phyloP scores from a whole-genome alignment of 345 rosid genomes.

The Eutrema japonicum region DNA sequence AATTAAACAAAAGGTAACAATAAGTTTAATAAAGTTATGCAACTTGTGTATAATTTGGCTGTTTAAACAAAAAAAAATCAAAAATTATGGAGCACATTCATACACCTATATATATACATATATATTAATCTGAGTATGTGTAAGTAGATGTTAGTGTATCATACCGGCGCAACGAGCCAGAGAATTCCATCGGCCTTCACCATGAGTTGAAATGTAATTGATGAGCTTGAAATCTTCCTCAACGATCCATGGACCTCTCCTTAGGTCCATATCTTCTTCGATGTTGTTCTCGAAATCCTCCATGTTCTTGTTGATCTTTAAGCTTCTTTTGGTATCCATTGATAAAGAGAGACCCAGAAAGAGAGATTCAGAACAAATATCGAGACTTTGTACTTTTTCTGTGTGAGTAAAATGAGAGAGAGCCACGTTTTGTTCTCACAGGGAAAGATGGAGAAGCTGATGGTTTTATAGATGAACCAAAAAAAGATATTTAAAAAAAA shows the following conservation, averaged over 20 bases:
- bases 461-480: slow-evolving; percentile 36
- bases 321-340: slow-evolving; percentile 54
- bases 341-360: slow-evolving; percentile 34
- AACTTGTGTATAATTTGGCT: slow-evolving; percentile 31
- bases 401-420: not conserved
- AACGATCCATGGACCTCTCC: slow-evolving; percentile 91
- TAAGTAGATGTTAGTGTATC: slow-evolving; percentile 10
- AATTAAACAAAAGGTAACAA: slow-evolving; percentile 34
- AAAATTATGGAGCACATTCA: not conserved
- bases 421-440: slow-evolving; percentile 17
- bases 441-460: slow-evolving; percentile 32
- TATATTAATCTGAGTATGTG: not conserved
- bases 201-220: slow-evolving; percentile 75
- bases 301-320: slow-evolving; percentile 33
- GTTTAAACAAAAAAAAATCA: not conserved
- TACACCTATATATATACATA: not conserved
- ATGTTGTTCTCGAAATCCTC: slow-evolving; percentile 28
- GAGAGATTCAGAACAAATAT: slow-evolving; percentile 37
- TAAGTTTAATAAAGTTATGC: not conserved
- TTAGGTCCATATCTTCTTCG: slow-evolving; percentile 66
- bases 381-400: slow-evolving; percentile 24
- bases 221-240: slow-evolving; percentile 89
- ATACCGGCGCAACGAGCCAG: slow-evolving; percentile 86
- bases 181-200: slow-evolving; percentile 95
- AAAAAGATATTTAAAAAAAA: not conserved